Conservation (phyloP, 164 flowering plant species). For the Tinospora cordifolia region DNA sequence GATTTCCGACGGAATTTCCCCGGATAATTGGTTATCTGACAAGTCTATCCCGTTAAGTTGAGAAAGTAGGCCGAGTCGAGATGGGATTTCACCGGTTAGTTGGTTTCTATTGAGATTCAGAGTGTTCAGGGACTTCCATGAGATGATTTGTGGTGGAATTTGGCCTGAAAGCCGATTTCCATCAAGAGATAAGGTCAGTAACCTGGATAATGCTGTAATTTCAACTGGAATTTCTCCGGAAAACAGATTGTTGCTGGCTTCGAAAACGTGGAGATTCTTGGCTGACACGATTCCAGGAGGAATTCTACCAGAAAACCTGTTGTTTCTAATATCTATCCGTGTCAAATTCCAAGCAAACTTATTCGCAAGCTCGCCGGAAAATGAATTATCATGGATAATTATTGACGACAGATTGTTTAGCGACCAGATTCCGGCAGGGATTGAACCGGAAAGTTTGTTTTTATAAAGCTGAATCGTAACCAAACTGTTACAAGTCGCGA, state of each 20-base stretch:
- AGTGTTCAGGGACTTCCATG: constrained; percentile 41
- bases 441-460: constrained; percentile 46
- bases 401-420: constrained; percentile 23
- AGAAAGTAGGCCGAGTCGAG: constrained; percentile 34
- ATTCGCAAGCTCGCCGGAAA: constrained; percentile 44
- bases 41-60: constrained; percentile 45
- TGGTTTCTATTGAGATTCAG: constrained; percentile 46
- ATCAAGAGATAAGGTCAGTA: constrained; percentile 33
- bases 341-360: constrained; percentile 38
- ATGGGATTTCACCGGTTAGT: constrained; percentile 58
- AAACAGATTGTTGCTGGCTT: constrained; percentile 48
- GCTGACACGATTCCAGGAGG: constrained; percentile 27
- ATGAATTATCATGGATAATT: constrained; percentile 35
- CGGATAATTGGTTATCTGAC: constrained; percentile 56
- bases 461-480: constrained; percentile 25
- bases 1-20: constrained; percentile 52
- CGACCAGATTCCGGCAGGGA: constrained; percentile 53
- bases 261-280: constrained; percentile 29
- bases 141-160: constrained; percentile 44
- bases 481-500: constrained; percentile 45
- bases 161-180: constrained; percentile 49
- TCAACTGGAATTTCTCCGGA: constrained; percentile 45
- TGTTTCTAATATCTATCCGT: constrained; percentile 41
- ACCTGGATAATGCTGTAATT: constrained; percentile 32
- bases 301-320: constrained; percentile 50